A percentile compares a stretch with the other conserved stretches of the same genome.
These are phyloP conservation scores for Dentiscutata heterogama DNA, from an alignment of 371 early-diverging fungal genomes.

Conservation along the genomic window DNA sequence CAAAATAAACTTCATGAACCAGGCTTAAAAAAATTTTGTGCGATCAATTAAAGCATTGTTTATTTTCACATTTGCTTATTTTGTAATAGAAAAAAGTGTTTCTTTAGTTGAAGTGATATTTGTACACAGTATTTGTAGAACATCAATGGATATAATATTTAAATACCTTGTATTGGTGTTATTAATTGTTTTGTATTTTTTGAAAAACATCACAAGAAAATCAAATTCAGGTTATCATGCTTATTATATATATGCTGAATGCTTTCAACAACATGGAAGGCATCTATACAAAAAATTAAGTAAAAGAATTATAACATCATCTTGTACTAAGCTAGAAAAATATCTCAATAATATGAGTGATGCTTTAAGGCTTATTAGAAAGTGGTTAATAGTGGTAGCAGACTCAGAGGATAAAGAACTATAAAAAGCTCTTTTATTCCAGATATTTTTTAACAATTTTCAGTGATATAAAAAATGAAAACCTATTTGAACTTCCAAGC, in stretches of 20 bases:
- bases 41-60: not conserved
- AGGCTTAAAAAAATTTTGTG: not conserved
- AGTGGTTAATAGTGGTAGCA: not conserved
- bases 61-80: not conserved
- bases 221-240: not conserved
- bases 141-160: not conserved
- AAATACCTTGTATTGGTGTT: constrained; percentile 10
- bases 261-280: not conserved
- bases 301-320: too few relatives aligned
- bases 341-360: not conserved
- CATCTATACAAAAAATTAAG: not conserved
- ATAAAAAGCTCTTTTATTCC: not conserved
- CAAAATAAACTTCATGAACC: not conserved
- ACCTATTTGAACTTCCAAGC: not conserved
- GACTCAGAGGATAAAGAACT: not conserved
- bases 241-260: not conserved
- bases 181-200: not conserved
- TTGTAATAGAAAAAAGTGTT: constrained; percentile 4
- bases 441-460: not conserved
- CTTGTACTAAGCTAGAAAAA: not conserved
- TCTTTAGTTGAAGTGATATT: not conserved
- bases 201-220: too few relatives aligned
- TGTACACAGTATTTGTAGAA: not conserved
- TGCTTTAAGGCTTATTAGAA: not conserved
- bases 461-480: not conserved